Evolutionary conservation across 2,329 filamentous ascomycete genomes (phyloP).

Genomic region (Pseudocercospora fijiensis): DNA sequence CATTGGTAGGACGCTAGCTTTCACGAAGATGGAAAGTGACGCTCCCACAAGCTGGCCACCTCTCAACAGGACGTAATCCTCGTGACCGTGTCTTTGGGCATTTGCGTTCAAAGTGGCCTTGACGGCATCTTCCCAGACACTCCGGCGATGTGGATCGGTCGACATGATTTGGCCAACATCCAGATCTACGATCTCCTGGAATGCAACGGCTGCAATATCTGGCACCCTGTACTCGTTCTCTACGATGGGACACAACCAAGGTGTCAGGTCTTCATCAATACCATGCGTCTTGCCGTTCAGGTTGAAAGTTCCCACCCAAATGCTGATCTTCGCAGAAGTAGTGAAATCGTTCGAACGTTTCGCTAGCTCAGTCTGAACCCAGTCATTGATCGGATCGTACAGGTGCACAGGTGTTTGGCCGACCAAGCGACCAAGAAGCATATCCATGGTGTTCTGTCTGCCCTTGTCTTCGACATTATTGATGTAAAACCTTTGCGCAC

Average conservation of each 20-base stretch:
- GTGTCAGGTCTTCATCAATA: constrained; percentile 72
- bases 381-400: constrained; percentile 93
- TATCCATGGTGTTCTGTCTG: constrained; percentile 90
- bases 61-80: constrained; percentile 83
- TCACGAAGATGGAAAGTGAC: constrained; percentile 88
- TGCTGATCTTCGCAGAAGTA: constrained; percentile 68
- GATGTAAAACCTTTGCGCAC: constrained; percentile 88
- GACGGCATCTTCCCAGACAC: constrained; percentile 83
- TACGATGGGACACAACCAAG: constrained; percentile 76
- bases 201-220: constrained; percentile 84
- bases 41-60: constrained; percentile 94
- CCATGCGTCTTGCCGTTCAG: constrained; percentile 84
- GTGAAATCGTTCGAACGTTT: constrained; percentile 70
- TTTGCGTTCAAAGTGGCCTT: constrained; percentile 72
- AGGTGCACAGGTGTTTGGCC: constrained; percentile 81
- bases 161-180: constrained; percentile 99
- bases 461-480: constrained; percentile 97
- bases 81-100: constrained; percentile 62
- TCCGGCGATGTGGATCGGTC: constrained; percentile 82
- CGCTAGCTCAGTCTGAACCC: constrained; percentile 72
- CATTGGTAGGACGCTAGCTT: constrained; percentile 68
- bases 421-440: constrained; percentile 82
- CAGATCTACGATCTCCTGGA: constrained; percentile 97
- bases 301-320: constrained; percentile 91
- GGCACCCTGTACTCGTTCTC: constrained; percentile 63